Evolutionary conservation across 495 filamentous ascomycete species (phyloP), one percentile per base, ranked within the genome.

Genomic region (Daldinia concentrica): DNA sequence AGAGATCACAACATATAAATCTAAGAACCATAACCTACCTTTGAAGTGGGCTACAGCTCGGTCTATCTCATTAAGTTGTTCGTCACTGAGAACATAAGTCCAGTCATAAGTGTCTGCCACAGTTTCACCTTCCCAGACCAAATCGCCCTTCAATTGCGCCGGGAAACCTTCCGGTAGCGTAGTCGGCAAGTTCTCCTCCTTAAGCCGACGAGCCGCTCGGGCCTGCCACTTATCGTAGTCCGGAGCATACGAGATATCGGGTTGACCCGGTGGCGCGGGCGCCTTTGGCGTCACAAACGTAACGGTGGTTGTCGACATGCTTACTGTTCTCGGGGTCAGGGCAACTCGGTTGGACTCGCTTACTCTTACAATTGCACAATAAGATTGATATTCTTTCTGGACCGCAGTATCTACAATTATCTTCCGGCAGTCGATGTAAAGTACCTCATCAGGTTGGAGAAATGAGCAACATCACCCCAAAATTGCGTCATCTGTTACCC

Each of bases 91-190:
- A 22, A 78, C 61, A 55, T 85, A 86, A 24, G 81, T 82, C 85
- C 86, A 90, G 66, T 87, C 79, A 64, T 81, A 83, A 1, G 74
- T 76, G 11, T 86, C 79, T 29, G 76, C 79, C 12, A 89, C 70
- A 27, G 82, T 83, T 48, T 82, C 77, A 0, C 86, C 86, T 56
- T 88, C 86, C 88, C 88, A 91, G 0, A 89, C 87, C 1, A 90
- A 76, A 2, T 82, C 75, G 0, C 84, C 86, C 0, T 71, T 72
- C 12, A 90, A 62, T 37, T 84, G 48, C 26, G 74, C 29, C 12
- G 88, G 88, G 63, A 86, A 90, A 0, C 83, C 85, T 1, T 72
- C 68, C 0, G 88, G 88, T 1, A 90, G 64, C 0, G 72, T 78
- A n/a, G 70, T 80, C 4, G 79, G 74, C 6, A 87, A 65, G 6